Evolutionary conservation across 495 filamentous ascomycete genomes (phyloP).

Genomic region (Aspergillus cavernicola): DNA sequence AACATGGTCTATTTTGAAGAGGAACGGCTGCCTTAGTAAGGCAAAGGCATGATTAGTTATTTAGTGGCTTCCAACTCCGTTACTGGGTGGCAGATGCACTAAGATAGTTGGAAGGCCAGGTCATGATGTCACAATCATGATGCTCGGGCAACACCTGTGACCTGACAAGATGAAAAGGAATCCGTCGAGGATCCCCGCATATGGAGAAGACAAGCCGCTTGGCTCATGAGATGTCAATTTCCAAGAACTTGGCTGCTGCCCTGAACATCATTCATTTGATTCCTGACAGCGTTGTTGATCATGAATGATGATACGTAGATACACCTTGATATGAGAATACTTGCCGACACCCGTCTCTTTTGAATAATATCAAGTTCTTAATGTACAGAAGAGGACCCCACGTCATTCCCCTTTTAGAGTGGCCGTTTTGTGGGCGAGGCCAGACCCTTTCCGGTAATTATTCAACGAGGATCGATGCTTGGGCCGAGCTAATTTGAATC

Average conservation of each 20-base stretch:
- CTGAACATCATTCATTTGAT: constrained; percentile 2
- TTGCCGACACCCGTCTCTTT: too few relatives aligned
- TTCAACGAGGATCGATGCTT: constrained; percentile 2
- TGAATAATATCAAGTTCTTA: not conserved
- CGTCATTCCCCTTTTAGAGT: not conserved
- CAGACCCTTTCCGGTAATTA: constrained; percentile 8
- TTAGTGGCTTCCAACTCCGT: not conserved
- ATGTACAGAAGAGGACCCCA: not conserved
- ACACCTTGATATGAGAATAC: not conserved
- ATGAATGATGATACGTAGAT: not conserved
- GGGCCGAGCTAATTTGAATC: constrained; percentile 1
- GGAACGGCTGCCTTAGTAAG: not conserved
- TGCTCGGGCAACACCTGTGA: not conserved
- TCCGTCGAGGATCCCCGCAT: constrained; percentile 3
- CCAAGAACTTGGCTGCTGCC: constrained; percentile 2
- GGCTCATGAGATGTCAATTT: not conserved
- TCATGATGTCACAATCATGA: constrained; percentile 6
- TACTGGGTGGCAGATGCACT: not conserved
- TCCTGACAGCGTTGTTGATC: not conserved
- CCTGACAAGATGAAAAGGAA: not conserved
- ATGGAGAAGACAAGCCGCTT: not conserved
- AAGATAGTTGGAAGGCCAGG: not conserved
- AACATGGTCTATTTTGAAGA: not conserved
- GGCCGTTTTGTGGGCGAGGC: not conserved
- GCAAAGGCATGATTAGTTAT: too few relatives aligned